These are phyloP conservation scores for Hypholoma sublateritium DNA, from an alignment of 768 basidiomycete species.

Conservation along the genomic window DNA sequence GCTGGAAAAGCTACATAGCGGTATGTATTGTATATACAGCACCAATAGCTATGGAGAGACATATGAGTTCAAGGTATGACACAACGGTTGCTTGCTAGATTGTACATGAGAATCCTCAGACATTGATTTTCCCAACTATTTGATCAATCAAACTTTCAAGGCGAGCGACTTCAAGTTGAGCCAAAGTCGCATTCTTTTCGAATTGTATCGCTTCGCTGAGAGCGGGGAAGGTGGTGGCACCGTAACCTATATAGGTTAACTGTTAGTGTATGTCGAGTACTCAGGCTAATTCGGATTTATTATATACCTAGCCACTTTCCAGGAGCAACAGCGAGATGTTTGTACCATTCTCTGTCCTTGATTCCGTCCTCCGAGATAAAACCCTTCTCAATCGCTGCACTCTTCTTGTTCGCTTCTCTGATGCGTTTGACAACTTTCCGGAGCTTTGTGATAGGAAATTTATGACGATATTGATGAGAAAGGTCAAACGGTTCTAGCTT, in stretches of 20 bases:
- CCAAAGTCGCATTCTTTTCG: conserved; percentile 62
- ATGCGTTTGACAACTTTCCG: conserved; percentile 47
- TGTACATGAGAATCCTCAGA: neutral
- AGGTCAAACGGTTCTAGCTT: neutral
- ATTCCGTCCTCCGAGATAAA: conserved; percentile 81
- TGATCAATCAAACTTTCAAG: conserved; percentile 38
- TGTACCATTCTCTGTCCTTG: conserved; percentile 83
- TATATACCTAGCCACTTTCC: conserved; percentile 75
- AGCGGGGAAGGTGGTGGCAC: conserved; percentile 82
- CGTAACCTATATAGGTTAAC: conserved; percentile 55
- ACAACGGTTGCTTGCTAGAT: no score
- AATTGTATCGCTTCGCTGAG: conserved; percentile 75
- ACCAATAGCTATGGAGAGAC: no score
- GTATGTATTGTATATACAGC: no score
- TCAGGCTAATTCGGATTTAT: conserved; percentile 19
- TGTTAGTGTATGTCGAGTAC: neutral
- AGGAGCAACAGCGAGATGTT: conserved; percentile 82
- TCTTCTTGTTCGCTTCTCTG: conserved; percentile 57
- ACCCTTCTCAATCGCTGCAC: conserved; percentile 71
- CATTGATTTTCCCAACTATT: conserved; percentile 13
- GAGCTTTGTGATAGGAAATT: conserved; percentile 11
- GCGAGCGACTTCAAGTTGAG: conserved; percentile 57
- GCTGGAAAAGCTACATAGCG: no score
- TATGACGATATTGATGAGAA: conserved; percentile 5
- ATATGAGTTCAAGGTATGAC: no score